Evolutionary conservation across 441 rosid genomes (phyloP).

Genomic region (Bruguiera hainesii): DNA sequence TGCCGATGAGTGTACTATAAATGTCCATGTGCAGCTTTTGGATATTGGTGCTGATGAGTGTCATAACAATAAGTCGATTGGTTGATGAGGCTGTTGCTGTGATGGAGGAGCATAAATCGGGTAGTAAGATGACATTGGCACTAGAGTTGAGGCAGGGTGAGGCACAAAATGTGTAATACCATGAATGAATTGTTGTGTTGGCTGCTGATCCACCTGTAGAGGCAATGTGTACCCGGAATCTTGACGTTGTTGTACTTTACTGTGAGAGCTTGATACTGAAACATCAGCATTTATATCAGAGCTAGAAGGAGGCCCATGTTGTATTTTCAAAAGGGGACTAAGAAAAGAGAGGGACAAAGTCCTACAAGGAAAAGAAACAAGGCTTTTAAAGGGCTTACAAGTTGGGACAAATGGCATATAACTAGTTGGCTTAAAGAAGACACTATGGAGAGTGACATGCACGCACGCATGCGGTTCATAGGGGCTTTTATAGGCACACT

Average conservation of each 20-base stretch:
- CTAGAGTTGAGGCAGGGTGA: constrained; percentile 35
- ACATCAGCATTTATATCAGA: constrained; percentile 39
- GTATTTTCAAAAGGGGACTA: no score
- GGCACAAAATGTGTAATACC: constrained; percentile 50
- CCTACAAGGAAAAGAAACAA: no score
- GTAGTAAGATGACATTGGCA: constrained; percentile 62
- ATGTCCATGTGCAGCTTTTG: constrained; percentile 49
- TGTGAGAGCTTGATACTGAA: constrained; percentile 36
- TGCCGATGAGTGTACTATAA: constrained; percentile 59
- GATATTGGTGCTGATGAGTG: constrained; percentile 29
- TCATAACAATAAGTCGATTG: constrained; percentile 62
- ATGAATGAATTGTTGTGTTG: constrained; percentile 48
- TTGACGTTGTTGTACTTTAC: constrained; percentile 33
- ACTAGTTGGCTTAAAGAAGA: no score
- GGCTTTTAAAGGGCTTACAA: no score
- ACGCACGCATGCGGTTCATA: no score
- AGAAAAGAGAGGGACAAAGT: no score
- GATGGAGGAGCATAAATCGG: constrained; percentile 48
- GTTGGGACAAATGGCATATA: no score
- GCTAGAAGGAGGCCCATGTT: constrained; percentile 33
- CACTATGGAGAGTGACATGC: no score
- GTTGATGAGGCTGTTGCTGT: constrained; percentile 49
- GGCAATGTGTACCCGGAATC: constrained; percentile 47
- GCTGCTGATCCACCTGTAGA: constrained; percentile 55
- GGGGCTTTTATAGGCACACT: no score